Percentiles rank a stretch among this genome's conserved stretches.
Conservation (phyloP, 2,329 filamentous ascomycete species). For the Alternaria consortialis region DNA sequence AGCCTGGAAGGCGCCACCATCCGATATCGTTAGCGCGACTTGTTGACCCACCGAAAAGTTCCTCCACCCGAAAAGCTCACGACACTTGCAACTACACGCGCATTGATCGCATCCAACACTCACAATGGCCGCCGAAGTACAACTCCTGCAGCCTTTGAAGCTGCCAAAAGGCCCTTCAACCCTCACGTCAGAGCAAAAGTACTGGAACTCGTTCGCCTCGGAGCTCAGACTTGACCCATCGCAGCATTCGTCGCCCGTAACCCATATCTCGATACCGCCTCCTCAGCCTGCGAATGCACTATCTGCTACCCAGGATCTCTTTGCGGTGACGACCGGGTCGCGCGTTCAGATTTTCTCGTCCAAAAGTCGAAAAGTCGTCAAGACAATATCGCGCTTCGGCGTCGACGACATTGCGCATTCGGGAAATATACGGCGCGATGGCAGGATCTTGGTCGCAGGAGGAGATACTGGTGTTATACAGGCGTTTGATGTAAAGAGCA, state of each 20-base stretch:
- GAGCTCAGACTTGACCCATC: constrained; percentile 84
- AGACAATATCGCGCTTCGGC: constrained; percentile 88
- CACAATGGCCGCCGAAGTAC: constrained; percentile 85
- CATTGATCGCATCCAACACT: constrained; percentile 15
- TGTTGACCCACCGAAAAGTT: constrained; percentile 34
- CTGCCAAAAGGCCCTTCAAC: constrained; percentile 83
- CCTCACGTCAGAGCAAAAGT: constrained; percentile 89
- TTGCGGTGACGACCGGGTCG: constrained; percentile 93
- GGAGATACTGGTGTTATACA: constrained; percentile 93
- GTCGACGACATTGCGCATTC: constrained; percentile 85
- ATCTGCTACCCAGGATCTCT: constrained; percentile 67
- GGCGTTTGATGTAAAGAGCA: constrained; percentile 89
- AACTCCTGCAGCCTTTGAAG: constrained; percentile 81
- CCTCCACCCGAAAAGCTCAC: constrained; percentile 21
- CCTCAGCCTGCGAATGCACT: constrained; percentile 51
- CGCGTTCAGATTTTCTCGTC: constrained; percentile 94
- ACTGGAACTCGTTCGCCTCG: constrained; percentile 96
- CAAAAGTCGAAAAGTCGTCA: constrained; percentile 87
- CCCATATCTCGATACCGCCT: constrained; percentile 80
- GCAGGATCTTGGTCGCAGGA: constrained; percentile 86
- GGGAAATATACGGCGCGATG: constrained; percentile 88
- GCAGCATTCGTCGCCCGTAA: constrained; percentile 87
- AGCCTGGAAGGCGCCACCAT: constrained; percentile 17
- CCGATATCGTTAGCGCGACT: constrained; percentile 21
- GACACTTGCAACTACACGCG: constrained; percentile 22